Percentiles rank a stretch among this genome's conserved stretches.
These are phyloP conservation scores for Emmonsia crescens DNA, from an alignment of 2,329 filamentous ascomycete genomes.

Conservation along the genomic window DNA sequence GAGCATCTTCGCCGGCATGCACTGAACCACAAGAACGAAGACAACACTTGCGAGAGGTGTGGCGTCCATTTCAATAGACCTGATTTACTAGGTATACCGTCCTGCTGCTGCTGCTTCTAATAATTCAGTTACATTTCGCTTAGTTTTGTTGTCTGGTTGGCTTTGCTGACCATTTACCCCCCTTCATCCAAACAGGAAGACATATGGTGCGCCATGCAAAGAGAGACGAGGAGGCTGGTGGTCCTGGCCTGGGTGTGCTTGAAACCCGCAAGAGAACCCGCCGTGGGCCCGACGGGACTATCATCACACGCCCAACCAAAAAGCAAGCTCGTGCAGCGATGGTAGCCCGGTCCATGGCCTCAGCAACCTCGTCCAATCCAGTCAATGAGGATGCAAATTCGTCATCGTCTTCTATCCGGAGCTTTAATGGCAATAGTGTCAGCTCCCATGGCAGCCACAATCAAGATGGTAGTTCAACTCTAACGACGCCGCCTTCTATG, in stretches of 20 bases:
- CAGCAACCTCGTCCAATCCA: neutral
- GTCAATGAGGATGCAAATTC: constrained; percentile 7
- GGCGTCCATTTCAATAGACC: constrained; percentile 51
- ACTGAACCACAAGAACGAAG: constrained; percentile 45
- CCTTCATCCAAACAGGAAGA: constrained; percentile 36
- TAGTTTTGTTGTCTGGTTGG: constrained; percentile 8
- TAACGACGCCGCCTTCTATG: constrained; percentile 1
- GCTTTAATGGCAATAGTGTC: neutral
- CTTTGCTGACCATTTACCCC: constrained; percentile 8
- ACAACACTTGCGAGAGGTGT: constrained; percentile 48
- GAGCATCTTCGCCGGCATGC: constrained; percentile 50
- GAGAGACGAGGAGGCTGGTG: constrained; percentile 42
- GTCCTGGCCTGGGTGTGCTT: constrained; percentile 36
- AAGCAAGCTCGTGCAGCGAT: constrained; percentile 13
- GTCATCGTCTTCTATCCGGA: constrained; percentile 1
- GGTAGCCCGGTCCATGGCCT: neutral
- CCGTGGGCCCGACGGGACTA: constrained; percentile 38
- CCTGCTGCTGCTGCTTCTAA: neutral
- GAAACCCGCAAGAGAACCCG: constrained; percentile 42
- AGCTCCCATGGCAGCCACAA: neutral
- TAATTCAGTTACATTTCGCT: neutral
- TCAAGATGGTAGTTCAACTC: neutral
- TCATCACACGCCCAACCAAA: constrained; percentile 31
- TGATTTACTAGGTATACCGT: constrained; percentile 44
- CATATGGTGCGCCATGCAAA: constrained; percentile 46